Evolutionary conservation across 139 green algal species (phyloP).

Genomic region (Chlorella sp.): DNA sequence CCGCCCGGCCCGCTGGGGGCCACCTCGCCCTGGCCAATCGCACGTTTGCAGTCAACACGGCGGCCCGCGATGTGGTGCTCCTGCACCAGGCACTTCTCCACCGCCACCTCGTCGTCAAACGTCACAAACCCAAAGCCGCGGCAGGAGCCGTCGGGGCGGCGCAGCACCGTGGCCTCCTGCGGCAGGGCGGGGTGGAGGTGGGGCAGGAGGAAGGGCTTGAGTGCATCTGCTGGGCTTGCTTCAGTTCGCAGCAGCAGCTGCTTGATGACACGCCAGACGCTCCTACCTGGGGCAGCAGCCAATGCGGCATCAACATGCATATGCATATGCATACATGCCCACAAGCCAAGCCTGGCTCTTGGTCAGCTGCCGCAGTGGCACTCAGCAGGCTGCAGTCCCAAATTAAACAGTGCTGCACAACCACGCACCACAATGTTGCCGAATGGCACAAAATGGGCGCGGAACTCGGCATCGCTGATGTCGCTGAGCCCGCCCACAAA

Average conservation of each 20-base stretch:
- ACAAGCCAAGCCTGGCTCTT: too few relatives aligned
- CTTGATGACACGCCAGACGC: too few relatives aligned
- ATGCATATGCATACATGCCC: too few relatives aligned
- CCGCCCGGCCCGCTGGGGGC: background rate
- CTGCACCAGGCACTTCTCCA: constrained; percentile 81
- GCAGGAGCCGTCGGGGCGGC: constrained; percentile 73
- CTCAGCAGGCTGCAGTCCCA: background rate
- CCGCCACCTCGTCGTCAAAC: constrained; percentile 75
- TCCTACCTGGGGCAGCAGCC: too few relatives aligned
- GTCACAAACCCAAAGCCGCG: constrained; percentile 92
- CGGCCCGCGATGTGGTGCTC: constrained; percentile 58
- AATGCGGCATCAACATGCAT: too few relatives aligned
- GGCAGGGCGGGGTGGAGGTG: background rate
- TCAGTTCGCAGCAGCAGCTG: too few relatives aligned
- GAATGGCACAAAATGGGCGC: constrained; percentile 74
- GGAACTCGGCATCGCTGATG: constrained; percentile 77
- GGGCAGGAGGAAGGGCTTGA: background rate
- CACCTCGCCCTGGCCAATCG: constrained; percentile 71
- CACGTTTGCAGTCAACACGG: constrained; percentile 80
- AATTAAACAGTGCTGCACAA: background rate
- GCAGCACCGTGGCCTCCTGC: constrained; percentile 58
- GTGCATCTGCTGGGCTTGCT: too few relatives aligned
- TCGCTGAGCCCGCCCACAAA: constrained; percentile 88
- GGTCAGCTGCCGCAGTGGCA: background rate
- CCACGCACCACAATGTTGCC: constrained; percentile 74